phyloP scores from a whole-genome alignment of 148 eudicot species.

The Chenopodium formosanum region DNA sequence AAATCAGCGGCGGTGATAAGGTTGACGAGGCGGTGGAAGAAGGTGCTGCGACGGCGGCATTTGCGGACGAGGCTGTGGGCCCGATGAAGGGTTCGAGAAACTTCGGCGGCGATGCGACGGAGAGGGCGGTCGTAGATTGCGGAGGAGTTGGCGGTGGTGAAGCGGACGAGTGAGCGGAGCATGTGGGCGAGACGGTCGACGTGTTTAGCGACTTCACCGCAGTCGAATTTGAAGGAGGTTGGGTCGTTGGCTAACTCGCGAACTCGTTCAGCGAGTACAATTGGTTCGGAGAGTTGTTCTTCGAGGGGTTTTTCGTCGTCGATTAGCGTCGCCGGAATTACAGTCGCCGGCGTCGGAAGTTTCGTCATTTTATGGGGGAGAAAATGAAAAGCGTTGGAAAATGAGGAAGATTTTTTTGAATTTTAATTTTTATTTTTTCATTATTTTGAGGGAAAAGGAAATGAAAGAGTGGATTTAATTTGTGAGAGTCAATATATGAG shows the following conservation, averaged over 20 bases:
- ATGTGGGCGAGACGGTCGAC: slow-evolving; percentile 39
- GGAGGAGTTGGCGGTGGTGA: slow-evolving; percentile 24
- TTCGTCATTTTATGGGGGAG: neutral
- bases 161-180: slow-evolving; percentile 56
- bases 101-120: slow-evolving; percentile 48
- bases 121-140: slow-evolving; percentile 56
- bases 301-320: slow-evolving; percentile 34
- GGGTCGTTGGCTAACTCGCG: slow-evolving; percentile 32
- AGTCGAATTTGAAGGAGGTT: slow-evolving; percentile 43
- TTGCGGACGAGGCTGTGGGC: slow-evolving; percentile 45
- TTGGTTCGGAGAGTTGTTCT: slow-evolving; percentile 44
- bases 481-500: neutral
- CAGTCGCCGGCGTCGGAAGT: too few species aligned
- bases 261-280: slow-evolving; percentile 47
- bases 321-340: neutral
- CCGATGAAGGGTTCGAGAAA: slow-evolving; percentile 34
- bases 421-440: neutral
- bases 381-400: neutral
- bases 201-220: slow-evolving; percentile 37
- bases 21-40: slow-evolving; percentile 49
- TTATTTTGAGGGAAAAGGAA: too few species aligned
- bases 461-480: too few species aligned
- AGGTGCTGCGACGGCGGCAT: slow-evolving; percentile 54
- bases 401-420: too few species aligned
- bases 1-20: slow-evolving; percentile 63